Percentiles rank a stretch among this genome's conserved stretches.
phyloP scores from a whole-genome alignment of 768 basidiomycete genomes.

The Lactarius sanguifluus region DNA sequence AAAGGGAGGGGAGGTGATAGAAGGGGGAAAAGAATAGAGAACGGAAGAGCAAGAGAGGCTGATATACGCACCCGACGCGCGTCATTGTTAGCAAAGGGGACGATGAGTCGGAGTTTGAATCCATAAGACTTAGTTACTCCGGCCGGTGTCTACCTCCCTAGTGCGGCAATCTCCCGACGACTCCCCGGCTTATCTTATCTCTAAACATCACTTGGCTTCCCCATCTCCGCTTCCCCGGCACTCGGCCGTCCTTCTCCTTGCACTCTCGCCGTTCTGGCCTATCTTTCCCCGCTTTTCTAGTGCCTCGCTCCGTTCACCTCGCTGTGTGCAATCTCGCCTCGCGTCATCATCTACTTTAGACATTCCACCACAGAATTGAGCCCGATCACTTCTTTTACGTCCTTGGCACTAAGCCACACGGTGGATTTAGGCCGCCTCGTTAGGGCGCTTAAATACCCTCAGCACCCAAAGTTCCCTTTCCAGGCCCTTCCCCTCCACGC shows the following conservation, averaged over 20 bases:
- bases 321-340: constrained; percentile 6
- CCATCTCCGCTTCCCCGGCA: not conserved
- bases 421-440: not conserved
- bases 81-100: constrained; percentile 17
- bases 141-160: not conserved
- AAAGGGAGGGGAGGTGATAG: not conserved
- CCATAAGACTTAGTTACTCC: not conserved
- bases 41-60: not conserved
- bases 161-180: constrained; percentile 14
- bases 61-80: constrained; percentile 27
- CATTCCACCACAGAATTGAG: constrained; percentile 6
- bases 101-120: constrained; percentile 19
- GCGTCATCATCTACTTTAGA: not conserved
- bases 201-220: constrained; percentile 4
- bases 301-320: not conserved
- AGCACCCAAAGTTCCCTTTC: not conserved
- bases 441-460: not conserved
- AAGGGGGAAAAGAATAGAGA: constrained; percentile 6
- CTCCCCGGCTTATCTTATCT: constrained; percentile 24
- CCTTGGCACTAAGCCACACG: not conserved
- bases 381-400: constrained; percentile 16
- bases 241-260: not conserved
- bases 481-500: not conserved
- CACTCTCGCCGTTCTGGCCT: constrained; percentile 3
- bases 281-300: constrained; percentile 5